A percentile compares a stretch with the other conserved stretches of the same genome.
These are phyloP conservation scores for Penicillium pancosmium DNA, from an alignment of 495 filamentous ascomycete genomes.

Conservation along the genomic window DNA sequence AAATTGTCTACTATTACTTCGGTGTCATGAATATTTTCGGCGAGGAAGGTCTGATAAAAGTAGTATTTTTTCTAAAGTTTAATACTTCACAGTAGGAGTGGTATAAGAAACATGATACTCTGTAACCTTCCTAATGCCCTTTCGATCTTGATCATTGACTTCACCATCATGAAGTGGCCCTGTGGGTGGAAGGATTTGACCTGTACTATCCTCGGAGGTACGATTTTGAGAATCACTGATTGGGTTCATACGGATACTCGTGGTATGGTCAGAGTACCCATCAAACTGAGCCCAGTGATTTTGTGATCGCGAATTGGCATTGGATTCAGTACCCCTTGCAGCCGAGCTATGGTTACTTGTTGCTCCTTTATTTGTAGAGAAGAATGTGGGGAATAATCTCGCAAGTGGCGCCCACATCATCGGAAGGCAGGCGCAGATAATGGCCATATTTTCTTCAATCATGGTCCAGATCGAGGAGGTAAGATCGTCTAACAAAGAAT, in stretches of 20 bases:
- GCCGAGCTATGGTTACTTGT: background rate
- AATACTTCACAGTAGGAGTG: background rate
- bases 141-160: background rate
- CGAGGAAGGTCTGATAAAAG: background rate
- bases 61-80: background rate
- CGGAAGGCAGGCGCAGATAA: constrained; percentile 53
- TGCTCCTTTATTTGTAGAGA: background rate
- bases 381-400: constrained; percentile 4
- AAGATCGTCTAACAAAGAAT: constrained; percentile 24
- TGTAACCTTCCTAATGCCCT: background rate
- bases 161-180: background rate
- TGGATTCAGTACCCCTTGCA: background rate
- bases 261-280: background rate
- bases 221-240: background rate
- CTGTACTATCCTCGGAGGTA: background rate
- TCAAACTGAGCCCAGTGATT: background rate
- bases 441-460: constrained; percentile 46
- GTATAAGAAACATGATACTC: background rate
- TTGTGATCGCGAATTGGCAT: background rate
- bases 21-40: too few relatives aligned
- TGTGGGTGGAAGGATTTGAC: background rate
- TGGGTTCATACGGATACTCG: background rate
- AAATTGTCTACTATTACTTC: too few relatives aligned
- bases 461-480: constrained; percentile 48
- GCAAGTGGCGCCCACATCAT: constrained; percentile 20